Percentiles rank a stretch among this genome's conserved stretches.
Conservation (phyloP, 1,139 yeast species). For the Pichia sp. region DNA sequence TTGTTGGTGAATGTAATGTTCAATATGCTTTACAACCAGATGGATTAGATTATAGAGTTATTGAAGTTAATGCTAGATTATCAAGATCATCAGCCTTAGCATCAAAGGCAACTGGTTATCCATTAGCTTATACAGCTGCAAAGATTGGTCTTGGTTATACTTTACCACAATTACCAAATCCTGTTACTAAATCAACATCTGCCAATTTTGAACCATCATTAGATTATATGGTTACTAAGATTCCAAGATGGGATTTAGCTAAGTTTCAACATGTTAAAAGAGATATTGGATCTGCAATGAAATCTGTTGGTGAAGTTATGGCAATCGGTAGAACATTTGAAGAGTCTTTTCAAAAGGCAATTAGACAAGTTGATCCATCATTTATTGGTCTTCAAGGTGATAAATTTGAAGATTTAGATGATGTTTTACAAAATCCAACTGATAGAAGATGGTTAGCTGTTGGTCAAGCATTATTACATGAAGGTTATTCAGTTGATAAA, state of each 20-base stretch:
- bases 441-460: conserved; percentile 98
- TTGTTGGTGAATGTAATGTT: conserved; percentile 98
- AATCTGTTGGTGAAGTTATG: conserved; percentile 99
- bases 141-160: conserved; percentile 93
- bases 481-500: conserved; percentile 80
- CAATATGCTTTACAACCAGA: conserved; percentile 96
- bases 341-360: conserved; percentile 96
- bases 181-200: conserved; percentile 91
- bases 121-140: conserved; percentile 97
- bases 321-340: conserved; percentile 97
- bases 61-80: conserved; percentile 95
- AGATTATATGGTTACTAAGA: conserved; percentile 94
- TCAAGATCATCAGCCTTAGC: conserved; percentile 98
- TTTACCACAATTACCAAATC: conserved; percentile 90
- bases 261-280: conserved; percentile 93
- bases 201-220: conserved; percentile 97
- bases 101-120: conserved; percentile 97
- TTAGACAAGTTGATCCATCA: conserved; percentile 93
- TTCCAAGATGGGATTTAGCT: conserved; percentile 96
- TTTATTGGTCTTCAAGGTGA: conserved; percentile 89
- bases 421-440: conserved; percentile 79
- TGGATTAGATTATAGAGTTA: conserved; percentile 90
- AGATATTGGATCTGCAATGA: conserved; percentile 93
- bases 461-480: conserved; percentile 90
- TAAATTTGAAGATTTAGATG: conserved; percentile 72